phyloP scores from a whole-genome alignment of 148 eudicot genomes.

The Agrostemma githago region DNA sequence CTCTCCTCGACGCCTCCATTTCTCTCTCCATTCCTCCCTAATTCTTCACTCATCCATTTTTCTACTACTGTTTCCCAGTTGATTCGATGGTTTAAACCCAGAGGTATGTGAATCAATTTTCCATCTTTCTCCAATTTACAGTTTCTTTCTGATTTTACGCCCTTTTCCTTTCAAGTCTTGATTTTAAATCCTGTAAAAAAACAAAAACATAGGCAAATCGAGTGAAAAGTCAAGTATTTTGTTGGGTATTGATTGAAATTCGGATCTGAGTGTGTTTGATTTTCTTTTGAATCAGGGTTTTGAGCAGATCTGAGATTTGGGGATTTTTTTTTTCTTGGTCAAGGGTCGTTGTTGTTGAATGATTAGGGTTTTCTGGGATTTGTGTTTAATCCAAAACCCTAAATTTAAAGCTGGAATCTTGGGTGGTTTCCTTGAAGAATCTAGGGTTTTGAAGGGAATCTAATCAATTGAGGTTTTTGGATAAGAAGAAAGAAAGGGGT shows the following conservation, averaged over 20 bases:
- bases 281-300: slow-evolving; percentile 20
- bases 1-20: slow-evolving; percentile 26
- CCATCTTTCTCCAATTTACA: slow-evolving; percentile 10
- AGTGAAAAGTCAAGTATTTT: slow-evolving; percentile 6
- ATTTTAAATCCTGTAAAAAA: background rate
- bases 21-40: slow-evolving; percentile 17
- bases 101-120: slow-evolving; percentile 6
- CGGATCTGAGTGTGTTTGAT: background rate
- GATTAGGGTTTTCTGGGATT: slow-evolving; percentile 14
- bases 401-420: slow-evolving; percentile 7
- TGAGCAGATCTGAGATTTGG: slow-evolving; percentile 25
- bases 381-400: slow-evolving; percentile 31
- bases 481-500: background rate
- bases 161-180: slow-evolving; percentile 5
- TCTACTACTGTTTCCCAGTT: slow-evolving; percentile 7
- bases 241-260: background rate
- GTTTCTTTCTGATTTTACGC: background rate
- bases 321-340: background rate
- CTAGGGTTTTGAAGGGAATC: slow-evolving; percentile 28
- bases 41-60: slow-evolving; percentile 17
- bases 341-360: slow-evolving; percentile 4
- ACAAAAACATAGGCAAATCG: background rate
- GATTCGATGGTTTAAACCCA: slow-evolving; percentile 7
- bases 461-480: slow-evolving; percentile 17
- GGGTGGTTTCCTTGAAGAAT: slow-evolving; percentile 1